Evolutionary conservation across 768 basidiomycete genomes (phyloP).

Genomic region (Leccinum broughii): DNA sequence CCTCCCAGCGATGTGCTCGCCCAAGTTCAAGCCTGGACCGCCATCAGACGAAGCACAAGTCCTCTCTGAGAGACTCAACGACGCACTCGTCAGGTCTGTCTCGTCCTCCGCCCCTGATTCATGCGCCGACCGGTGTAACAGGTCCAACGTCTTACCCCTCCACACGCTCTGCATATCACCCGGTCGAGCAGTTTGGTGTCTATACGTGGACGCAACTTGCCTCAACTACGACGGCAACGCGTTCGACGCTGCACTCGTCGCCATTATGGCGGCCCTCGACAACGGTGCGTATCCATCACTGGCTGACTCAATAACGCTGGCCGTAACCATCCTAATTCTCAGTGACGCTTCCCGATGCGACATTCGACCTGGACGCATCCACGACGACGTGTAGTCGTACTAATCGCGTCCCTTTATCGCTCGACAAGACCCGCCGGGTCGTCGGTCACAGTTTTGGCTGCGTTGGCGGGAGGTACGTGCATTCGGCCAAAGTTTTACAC

Average conservation of each 20-base stretch:
- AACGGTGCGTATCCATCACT: conserved; percentile 61
- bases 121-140: conserved; percentile 28
- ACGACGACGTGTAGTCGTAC: conserved; percentile 63
- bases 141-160: conserved; percentile 66
- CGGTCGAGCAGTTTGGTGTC: conserved; percentile 82
- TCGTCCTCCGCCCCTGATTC: background rate
- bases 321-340: background rate
- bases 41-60: conserved; percentile 94
- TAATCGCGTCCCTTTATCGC: conserved; percentile 44
- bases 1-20: conserved; percentile 89
- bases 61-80: conserved; percentile 79
- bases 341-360: conserved; percentile 75
- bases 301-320: background rate
- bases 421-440: conserved; percentile 30
- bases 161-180: conserved; percentile 76
- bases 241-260: conserved; percentile 86
- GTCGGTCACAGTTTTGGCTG: conserved; percentile 28
- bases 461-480: conserved; percentile 24
- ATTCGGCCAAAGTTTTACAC: background rate
- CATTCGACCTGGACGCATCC: conserved; percentile 65
- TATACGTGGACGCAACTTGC: conserved; percentile 94
- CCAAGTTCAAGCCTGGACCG: conserved; percentile 93
- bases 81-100: conserved; percentile 69
- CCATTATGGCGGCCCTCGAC: conserved; percentile 82
- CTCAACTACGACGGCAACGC: conserved; percentile 98